phyloP scores from a whole-genome alignment of 345 rosid genomes.

The Camelina laxa region DNA sequence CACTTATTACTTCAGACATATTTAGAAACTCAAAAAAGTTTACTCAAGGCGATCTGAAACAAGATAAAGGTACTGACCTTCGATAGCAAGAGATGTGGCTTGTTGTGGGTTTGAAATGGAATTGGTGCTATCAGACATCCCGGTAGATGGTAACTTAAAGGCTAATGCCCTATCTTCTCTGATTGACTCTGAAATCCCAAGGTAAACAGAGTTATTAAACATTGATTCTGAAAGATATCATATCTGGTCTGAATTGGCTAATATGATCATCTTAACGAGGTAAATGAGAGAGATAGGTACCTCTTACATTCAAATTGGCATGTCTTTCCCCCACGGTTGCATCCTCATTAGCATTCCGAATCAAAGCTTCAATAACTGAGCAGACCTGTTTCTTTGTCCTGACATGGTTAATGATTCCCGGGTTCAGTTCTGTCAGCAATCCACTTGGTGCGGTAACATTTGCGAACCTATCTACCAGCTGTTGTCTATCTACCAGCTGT shows the following conservation, averaged over 20 bases:
- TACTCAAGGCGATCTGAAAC: slow-evolving; percentile 17
- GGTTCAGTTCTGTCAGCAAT: slow-evolving; percentile 81
- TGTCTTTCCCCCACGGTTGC: slow-evolving; percentile 42
- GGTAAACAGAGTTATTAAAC: slow-evolving; percentile 42
- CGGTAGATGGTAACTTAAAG: slow-evolving; percentile 59
- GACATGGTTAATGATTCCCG: slow-evolving; percentile 90
- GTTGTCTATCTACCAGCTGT: slow-evolving; percentile 77
- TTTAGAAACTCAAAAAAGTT: neutral
- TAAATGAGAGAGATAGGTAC: slow-evolving; percentile 41
- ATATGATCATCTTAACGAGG: slow-evolving; percentile 40
- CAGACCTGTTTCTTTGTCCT: slow-evolving; percentile 89
- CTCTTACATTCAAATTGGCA: slow-evolving; percentile 45
- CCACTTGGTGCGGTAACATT: slow-evolving; percentile 93
- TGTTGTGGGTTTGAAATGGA: slow-evolving; percentile 51
- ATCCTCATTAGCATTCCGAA: slow-evolving; percentile 54
- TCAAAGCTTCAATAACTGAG: slow-evolving; percentile 83
- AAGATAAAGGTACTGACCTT: slow-evolving; percentile 55
- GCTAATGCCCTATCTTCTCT: slow-evolving; percentile 53
- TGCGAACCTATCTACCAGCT: slow-evolving; percentile 76
- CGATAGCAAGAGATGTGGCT: slow-evolving; percentile 67
- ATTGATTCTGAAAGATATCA: slow-evolving; percentile 34
- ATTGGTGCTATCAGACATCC: slow-evolving; percentile 52
- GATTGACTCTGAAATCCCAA: slow-evolving; percentile 47
- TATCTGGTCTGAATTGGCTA: slow-evolving; percentile 35
- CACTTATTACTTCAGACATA: slow-evolving; percentile 7